phyloP scores from a whole-genome alignment of 2,329 filamentous ascomycete species.

The Paecilomyces sp. region DNA sequence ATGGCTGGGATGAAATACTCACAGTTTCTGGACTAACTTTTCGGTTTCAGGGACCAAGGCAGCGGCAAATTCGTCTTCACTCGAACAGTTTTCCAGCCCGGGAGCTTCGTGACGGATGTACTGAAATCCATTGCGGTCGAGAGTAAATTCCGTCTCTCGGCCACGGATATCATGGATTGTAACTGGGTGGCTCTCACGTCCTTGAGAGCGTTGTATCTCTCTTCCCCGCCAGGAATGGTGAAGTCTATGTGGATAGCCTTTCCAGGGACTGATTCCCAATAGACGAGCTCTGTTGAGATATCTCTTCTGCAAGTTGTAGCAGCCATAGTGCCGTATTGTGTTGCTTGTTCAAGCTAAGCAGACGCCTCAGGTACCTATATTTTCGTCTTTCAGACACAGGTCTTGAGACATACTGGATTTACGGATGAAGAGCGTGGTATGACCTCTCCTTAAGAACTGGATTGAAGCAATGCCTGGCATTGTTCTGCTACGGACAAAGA shows the following conservation, averaged over 20 bases:
- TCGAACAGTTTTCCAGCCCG: constrained; percentile 25
- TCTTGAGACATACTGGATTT: too few species aligned
- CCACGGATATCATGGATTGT: constrained; percentile 39
- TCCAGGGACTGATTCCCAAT: background rate
- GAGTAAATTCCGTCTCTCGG: constrained; percentile 33
- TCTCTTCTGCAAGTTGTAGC: background rate
- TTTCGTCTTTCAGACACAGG: too few species aligned
- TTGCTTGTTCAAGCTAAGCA: background rate
- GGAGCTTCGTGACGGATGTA: constrained; percentile 26
- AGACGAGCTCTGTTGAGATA: background rate
- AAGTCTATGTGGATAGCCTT: background rate
- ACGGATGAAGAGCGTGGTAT: too few species aligned
- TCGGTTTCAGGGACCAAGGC: constrained; percentile 29
- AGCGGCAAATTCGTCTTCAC: constrained; percentile 27
- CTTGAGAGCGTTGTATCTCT: background rate
- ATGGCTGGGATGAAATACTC: constrained; percentile 4
- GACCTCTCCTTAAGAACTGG: too few species aligned
- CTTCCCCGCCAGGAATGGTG: background rate
- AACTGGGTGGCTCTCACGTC: background rate
- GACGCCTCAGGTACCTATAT: too few species aligned
- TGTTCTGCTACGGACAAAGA: background rate
- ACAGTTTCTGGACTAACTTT: constrained; percentile 26
- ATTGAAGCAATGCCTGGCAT: too few species aligned
- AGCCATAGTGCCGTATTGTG: background rate
- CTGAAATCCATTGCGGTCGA: constrained; percentile 36